Base-by-base conservation (phyloP, 192 early-diverging fungal species). In the Podila epigama region DNA sequence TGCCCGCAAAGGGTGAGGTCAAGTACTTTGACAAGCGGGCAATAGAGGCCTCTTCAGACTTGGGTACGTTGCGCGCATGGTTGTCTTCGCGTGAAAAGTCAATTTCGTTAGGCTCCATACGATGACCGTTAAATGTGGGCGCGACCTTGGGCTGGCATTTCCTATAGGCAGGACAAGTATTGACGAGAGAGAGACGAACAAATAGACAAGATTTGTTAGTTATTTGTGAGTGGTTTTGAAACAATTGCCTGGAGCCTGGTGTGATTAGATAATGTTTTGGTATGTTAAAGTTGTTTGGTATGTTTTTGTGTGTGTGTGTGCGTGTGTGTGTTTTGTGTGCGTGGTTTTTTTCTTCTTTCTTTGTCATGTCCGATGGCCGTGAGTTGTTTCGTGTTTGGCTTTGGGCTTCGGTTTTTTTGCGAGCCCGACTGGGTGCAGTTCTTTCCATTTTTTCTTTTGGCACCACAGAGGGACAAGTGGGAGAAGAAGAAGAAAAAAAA, bases 81-180 rank as follows among this genome's bases (percentile, higher is more conserved):
- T 54, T 51, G 65, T 85, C 84, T 37, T 83, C 66, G 28, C 70
- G 66, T 3, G 73, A 61, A 60, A 85, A 81, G 52, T 81, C 79
- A 11, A 61, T 69, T 0, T 54, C 32, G 15, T 39, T 28, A 2
- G 41, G 39, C 1, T 73, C 65, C 20, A 73, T 16, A 25, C 60
- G 35, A 36, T 63, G 25, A 31, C 66, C 70, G 7, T 1, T 18
- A 50, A 69, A 69, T 25, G 53, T 33, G 11, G 63, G 63, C 16
- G 61, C 65, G 36, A 59, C 25, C 35, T 60, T 25, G 33, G 70
- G 59, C 2, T 33, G 53, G 27, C 63, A 65, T 39, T 48, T 48
- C 58, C 79, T 81, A 32, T 16, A 65, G 41, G 41, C 41, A 42
- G 13, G n/a, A n/a, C 41, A 32, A n/a, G n/a, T 58, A 58, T 29